These are phyloP conservation scores for Meyerozyma athensensis DNA, from an alignment of 1,139 yeast genomes.

Conservation along the genomic window DNA sequence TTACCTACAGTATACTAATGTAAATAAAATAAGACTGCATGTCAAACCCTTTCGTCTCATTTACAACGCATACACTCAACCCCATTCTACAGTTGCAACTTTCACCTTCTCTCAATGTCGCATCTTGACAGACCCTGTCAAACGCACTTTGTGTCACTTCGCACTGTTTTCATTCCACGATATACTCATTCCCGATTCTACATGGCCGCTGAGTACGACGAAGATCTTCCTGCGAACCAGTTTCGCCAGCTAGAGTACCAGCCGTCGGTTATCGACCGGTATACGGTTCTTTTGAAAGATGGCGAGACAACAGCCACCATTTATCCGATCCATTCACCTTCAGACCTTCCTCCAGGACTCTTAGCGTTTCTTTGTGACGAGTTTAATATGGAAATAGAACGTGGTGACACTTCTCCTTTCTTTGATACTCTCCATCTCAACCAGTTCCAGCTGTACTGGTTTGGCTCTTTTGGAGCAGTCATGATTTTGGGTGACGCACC, in stretches of 20 bases:
- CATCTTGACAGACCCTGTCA: no score
- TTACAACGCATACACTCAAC: no score
- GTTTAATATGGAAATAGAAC: conserved; percentile 85
- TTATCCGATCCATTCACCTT: conserved; percentile 69
- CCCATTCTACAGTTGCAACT: no score
- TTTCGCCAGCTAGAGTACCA: conserved; percentile 32
- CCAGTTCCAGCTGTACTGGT: conserved; percentile 81
- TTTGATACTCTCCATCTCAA: conserved; percentile 71
- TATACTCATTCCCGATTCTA: conserved; percentile 17
- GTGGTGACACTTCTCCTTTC: conserved; percentile 85
- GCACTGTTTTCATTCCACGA: conserved; percentile 20
- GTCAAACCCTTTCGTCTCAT: no score
- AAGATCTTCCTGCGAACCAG: conserved; percentile 31
- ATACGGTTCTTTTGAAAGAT: conserved; percentile 76
- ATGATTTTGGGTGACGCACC: conserved; percentile 80
- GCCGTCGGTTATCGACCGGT: conserved; percentile 30
- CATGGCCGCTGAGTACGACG: conserved; percentile 28
- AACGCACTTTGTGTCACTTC: not conserved
- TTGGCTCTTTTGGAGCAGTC: conserved; percentile 77
- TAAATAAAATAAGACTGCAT: not conserved
- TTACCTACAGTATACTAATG: not conserved
- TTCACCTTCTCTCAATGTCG: no score
- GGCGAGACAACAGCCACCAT: conserved; percentile 91
- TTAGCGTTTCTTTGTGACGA: conserved; percentile 83
- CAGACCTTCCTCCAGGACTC: conserved; percentile 69